phyloP scores from a whole-genome alignment of 1,284 basidiomycete genomes.

The Xerocomus minutiporus region DNA sequence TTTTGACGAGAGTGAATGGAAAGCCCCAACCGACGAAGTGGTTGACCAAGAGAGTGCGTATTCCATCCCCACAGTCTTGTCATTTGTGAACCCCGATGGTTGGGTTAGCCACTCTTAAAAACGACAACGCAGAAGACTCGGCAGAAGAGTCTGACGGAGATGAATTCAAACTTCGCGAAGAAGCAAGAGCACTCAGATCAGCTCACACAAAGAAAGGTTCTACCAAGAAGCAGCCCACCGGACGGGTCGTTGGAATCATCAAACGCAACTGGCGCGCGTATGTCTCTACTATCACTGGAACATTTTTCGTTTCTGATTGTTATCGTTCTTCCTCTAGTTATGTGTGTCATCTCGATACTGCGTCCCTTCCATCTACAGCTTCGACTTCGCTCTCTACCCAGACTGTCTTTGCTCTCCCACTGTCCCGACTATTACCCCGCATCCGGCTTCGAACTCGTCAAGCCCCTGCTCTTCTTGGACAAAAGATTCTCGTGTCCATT shows the following conservation, averaged over 20 bases:
- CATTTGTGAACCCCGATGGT: neutral
- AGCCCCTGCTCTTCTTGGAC: conserved; percentile 80
- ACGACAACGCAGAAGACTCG: conserved; percentile 86
- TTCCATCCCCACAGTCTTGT: neutral
- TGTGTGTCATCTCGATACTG: conserved; percentile 93
- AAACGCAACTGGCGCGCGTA: conserved; percentile 95
- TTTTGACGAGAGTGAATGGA: conserved; percentile 81
- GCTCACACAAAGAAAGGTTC: conserved; percentile 30
- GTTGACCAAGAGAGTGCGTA: conserved; percentile 82
- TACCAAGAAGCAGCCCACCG: conserved; percentile 79
- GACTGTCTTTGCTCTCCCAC: conserved; percentile 92
- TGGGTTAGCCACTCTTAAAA: conserved; percentile 68
- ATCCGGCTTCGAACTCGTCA: conserved; percentile 95
- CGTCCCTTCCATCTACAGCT: conserved; percentile 78
- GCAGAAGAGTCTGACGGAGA: conserved; percentile 54
- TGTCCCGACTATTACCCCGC: conserved; percentile 88
- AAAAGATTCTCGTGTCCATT: conserved; percentile 96
- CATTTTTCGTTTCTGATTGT: conserved; percentile 6
- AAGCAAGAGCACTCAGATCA: conserved; percentile 45
- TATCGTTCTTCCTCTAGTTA: conserved; percentile 48
- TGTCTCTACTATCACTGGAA: conserved; percentile 28
- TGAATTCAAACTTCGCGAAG: conserved; percentile 37
- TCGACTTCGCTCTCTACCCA: conserved; percentile 82
- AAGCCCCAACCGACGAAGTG: conserved; percentile 88
- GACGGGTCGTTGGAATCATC: conserved; percentile 86